phyloP scores from a whole-genome alignment of 257 asterid species.

The Lavandula angustifolia region DNA sequence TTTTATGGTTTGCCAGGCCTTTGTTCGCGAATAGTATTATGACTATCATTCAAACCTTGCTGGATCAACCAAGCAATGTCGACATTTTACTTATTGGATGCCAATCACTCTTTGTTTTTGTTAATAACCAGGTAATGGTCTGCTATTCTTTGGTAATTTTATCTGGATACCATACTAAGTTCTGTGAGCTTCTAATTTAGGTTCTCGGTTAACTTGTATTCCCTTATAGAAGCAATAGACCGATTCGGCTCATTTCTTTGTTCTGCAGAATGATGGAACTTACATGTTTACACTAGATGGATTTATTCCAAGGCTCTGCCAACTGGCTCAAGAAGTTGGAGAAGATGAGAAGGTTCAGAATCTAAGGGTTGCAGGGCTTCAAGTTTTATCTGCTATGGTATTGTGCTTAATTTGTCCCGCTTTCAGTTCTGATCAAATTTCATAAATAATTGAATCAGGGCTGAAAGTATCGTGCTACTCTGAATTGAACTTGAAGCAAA shows the following conservation, averaged over 20 bases:
- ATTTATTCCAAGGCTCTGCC: conserved; percentile 89
- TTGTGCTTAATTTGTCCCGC: conserved; percentile 25
- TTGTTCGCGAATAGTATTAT: conserved; percentile 85
- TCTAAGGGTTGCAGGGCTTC: conserved; percentile 71
- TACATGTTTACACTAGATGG: conserved; percentile 86
- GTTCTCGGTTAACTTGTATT: conserved; percentile 15
- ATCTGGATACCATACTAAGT: conserved; percentile 16
- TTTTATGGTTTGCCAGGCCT: conserved; percentile 63
- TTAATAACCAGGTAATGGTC: conserved; percentile 75
- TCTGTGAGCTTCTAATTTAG: conserved; percentile 6
- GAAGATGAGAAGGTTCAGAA: conserved; percentile 64
- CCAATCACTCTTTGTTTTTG: conserved; percentile 81
- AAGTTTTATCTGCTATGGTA: conserved; percentile 90
- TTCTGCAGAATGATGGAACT: conserved; percentile 81
- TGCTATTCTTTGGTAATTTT: background rate
- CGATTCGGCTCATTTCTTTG: conserved; percentile 25
- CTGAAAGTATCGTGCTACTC: background rate
- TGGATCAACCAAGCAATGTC: conserved; percentile 80
- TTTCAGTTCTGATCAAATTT: background rate
- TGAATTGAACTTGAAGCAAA: background rate
- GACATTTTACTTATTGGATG: conserved; percentile 79
- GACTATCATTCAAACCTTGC: conserved; percentile 70
- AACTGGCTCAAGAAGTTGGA: conserved; percentile 88
- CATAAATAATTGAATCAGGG: background rate
- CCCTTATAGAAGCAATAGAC: conserved; percentile 1